A percentile compares a stretch with the other conserved stretches of the same genome.
Evolutionary conservation across 306 rosid species (phyloP).

Genomic region (Aeschynomene evenia): DNA sequence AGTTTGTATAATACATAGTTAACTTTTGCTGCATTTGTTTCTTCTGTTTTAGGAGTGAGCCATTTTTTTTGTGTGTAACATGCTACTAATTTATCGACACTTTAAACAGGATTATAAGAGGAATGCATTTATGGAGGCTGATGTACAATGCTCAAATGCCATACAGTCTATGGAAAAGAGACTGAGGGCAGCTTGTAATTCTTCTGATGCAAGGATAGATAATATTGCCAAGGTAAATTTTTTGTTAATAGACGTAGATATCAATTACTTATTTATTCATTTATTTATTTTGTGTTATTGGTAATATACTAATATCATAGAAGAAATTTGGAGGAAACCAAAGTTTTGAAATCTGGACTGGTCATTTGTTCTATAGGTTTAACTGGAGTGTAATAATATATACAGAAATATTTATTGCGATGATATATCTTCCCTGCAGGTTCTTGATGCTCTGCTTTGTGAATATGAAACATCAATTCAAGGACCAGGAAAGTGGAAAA

Average conservation of each 20-base stretch:
- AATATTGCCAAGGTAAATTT: slow-evolving; percentile 72
- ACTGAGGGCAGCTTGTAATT: slow-evolving; percentile 87
- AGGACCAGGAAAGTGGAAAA: slow-evolving; percentile 85
- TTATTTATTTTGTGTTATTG: background rate
- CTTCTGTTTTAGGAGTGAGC: background rate
- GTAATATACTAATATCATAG: background rate
- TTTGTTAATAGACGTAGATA: background rate
- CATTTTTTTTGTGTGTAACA: background rate
- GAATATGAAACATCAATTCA: slow-evolving; percentile 66
- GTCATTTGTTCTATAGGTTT: too few relatives aligned
- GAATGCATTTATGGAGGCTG: slow-evolving; percentile 89
- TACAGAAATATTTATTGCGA: background rate
- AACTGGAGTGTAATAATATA: too few relatives aligned
- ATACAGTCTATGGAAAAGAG: slow-evolving; percentile 88
- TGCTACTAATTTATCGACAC: slow-evolving; percentile 34
- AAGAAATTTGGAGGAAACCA: background rate
- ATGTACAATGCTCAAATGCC: slow-evolving; percentile 68
- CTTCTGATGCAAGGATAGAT: slow-evolving; percentile 71
- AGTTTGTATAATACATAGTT: background rate
- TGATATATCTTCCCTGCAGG: slow-evolving; percentile 45
- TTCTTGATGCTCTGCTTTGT: slow-evolving; percentile 68
- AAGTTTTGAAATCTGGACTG: too few relatives aligned
- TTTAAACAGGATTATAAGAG: slow-evolving; percentile 75
- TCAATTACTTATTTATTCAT: background rate
- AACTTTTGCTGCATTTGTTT: background rate